A percentile compares a stretch with the other conserved stretches of the same genome.
Conservation (phyloP, 495 filamentous ascomycete species). For the Aspergillus funiculosus region DNA sequence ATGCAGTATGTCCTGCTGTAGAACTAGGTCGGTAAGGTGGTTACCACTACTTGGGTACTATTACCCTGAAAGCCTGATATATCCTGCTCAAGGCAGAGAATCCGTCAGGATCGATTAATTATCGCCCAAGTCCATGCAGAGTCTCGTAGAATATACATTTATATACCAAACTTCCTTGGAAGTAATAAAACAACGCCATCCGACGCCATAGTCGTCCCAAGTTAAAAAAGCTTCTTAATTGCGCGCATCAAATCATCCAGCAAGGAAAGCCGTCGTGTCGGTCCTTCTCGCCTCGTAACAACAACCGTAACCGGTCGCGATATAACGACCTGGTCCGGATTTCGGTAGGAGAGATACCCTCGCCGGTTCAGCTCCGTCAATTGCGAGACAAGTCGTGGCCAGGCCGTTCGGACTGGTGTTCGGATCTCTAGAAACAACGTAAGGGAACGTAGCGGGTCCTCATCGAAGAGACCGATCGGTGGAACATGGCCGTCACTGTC, state of each 20-base stretch:
- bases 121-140: background rate
- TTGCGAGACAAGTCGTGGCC: conserved; percentile 41
- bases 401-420: conserved; percentile 42
- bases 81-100: too few relatives aligned
- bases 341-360: conserved; percentile 53
- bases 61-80: background rate
- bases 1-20: too few relatives aligned
- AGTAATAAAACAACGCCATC: too few relatives aligned
- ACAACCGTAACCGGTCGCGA: conserved; percentile 64
- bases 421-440: conserved; percentile 35
- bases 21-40: too few relatives aligned
- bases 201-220: background rate
- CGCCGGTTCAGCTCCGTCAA: conserved; percentile 52
- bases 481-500: background rate
- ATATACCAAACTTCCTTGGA: too few relatives aligned
- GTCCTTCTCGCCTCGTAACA: conserved; percentile 53
- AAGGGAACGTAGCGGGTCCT: conserved; percentile 21
- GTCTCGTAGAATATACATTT: background rate
- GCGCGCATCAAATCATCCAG: conserved; percentile 21
- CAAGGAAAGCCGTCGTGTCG: conserved; percentile 55
- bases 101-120: too few relatives aligned
- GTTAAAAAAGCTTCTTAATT: background rate
- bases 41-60: background rate
- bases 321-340: conserved; percentile 36
- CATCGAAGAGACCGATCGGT: conserved; percentile 55